Base-by-base conservation (phyloP, 768 basidiomycete species). In the Collybia sp. region DNA sequence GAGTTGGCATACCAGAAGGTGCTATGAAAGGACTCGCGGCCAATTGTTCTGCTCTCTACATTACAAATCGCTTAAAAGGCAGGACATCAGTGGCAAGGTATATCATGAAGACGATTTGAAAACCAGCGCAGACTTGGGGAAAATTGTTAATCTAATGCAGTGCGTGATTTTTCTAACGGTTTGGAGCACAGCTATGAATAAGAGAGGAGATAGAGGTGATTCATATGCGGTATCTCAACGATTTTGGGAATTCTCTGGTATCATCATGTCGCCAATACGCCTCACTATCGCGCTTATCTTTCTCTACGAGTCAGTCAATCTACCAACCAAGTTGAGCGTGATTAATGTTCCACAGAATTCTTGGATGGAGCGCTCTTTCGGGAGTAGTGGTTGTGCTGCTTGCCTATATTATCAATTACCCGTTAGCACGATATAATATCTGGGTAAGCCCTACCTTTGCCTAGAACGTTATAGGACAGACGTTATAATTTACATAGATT, bases 121-220 rank as follows among this genome's bases (percentile, higher is more conserved):
- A 17, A 65, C 63, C 31, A 67, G 61, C 50, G 81, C 82, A 2
- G 80, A 83, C 52, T 63, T 86, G n/a, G 82, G 82, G 4, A 82
- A 80, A 59, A 82, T 87, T 25, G 76, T 85, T 6, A 85, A 87
- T 56, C 66, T 87, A 32, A 87, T 87, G 83, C 82, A 83, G 83
- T 85, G 41, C 52, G n/a, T 42, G 19, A 18, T 4, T 25, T 42
- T 47, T 43, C 12, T 18, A 40, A 35, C 12, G 35, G 2, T 42
- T 3, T 25, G 8, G 25, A 25, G 8, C 25, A 25, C 25, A 8
- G 8, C 8, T 25, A 25, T 25, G 25, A 25, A 8, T 8, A 25
- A 25, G 25, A 25, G 25, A 25, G 25, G 25, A 25, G 25, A 25
- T 57, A 87, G 84, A 61, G 82, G 82, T 15, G 85, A 87, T 57